Evolutionary conservation across 1,284 basidiomycete species (phyloP).

Genomic region (Nidula niveotomentosa): DNA sequence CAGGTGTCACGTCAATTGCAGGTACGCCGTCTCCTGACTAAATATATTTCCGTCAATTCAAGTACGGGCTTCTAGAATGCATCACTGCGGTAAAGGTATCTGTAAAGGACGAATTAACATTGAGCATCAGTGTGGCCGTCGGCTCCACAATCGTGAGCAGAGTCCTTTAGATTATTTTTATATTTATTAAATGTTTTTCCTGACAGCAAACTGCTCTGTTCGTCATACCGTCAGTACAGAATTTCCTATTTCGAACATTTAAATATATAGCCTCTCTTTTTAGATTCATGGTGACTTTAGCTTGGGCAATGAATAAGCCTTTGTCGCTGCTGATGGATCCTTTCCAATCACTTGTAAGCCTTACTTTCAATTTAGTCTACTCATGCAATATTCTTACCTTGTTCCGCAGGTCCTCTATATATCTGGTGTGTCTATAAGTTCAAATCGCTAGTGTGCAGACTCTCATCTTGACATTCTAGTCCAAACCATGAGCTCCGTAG

Average conservation of each 20-base stretch:
- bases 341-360: conserved; percentile 67
- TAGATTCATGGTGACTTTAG: conserved; percentile 60
- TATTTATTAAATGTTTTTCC: not conserved
- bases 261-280: not conserved
- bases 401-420: conserved; percentile 20
- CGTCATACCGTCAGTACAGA: conserved; percentile 70
- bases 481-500: conserved; percentile 63
- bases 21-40: conserved; percentile 31
- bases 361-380: not conserved
- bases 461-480: conserved; percentile 28
- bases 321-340: conserved; percentile 78
- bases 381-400: not conserved
- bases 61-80: conserved; percentile 34
- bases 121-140: conserved; percentile 84
- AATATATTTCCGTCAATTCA: too few relatives aligned
- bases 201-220: conserved; percentile 85
- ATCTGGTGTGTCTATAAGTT: conserved; percentile 15
- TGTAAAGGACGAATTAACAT: conserved; percentile 72
- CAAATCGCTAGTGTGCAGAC: not conserved
- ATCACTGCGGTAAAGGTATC: conserved; percentile 85
- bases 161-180: not conserved
- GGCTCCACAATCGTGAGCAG: conserved; percentile 77
- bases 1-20: conserved; percentile 81
- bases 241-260: too few relatives aligned
- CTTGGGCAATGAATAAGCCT: conserved; percentile 71